Evolutionary conservation across 139 green algal species (phyloP).

Genomic region (Chlorella vulgaris): DNA sequence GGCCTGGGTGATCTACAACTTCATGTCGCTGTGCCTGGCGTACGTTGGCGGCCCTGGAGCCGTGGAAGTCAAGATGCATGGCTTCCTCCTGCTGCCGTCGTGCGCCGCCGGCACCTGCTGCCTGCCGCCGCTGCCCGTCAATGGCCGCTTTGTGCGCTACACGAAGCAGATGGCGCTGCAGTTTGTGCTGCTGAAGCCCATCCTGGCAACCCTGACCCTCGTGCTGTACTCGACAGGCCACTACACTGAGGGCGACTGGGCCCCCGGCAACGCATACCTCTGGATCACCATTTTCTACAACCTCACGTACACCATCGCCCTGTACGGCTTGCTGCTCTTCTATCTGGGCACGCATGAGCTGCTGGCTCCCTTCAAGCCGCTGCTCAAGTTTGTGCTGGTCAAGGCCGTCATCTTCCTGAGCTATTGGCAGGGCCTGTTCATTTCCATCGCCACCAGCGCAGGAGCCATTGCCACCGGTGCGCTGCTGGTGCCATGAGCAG

Average conservation of each 20-base stretch:
- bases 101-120: slow-evolving; percentile 90
- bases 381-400: slow-evolving; percentile 95
- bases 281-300: slow-evolving; percentile 95
- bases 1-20: slow-evolving; percentile 98
- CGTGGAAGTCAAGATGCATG: slow-evolving; percentile 87
- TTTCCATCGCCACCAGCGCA: slow-evolving; percentile 62
- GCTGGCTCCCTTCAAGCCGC: slow-evolving; percentile 88
- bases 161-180: slow-evolving; percentile 92
- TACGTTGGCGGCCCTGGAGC: slow-evolving; percentile 95
- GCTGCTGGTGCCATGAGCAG: not conserved
- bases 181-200: slow-evolving; percentile 96
- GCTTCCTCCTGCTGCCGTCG: slow-evolving; percentile 82
- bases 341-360: slow-evolving; percentile 93
- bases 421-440: slow-evolving; percentile 94
- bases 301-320: slow-evolving; percentile 89
- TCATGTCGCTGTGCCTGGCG: slow-evolving; percentile 90
- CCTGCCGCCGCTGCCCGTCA: slow-evolving; percentile 80
- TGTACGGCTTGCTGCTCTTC: slow-evolving; percentile 95
- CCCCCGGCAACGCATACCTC: slow-evolving; percentile 66
- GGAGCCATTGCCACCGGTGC: slow-evolving; percentile 53
- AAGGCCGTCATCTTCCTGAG: slow-evolving; percentile 98
- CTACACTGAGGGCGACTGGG: slow-evolving; percentile 89
- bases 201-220: slow-evolving; percentile 82
- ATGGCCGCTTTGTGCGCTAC: slow-evolving; percentile 81
- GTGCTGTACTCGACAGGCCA: slow-evolving; percentile 75